Conservation (phyloP, 2,329 filamentous ascomycete species). For the Alternaria sp. region DNA sequence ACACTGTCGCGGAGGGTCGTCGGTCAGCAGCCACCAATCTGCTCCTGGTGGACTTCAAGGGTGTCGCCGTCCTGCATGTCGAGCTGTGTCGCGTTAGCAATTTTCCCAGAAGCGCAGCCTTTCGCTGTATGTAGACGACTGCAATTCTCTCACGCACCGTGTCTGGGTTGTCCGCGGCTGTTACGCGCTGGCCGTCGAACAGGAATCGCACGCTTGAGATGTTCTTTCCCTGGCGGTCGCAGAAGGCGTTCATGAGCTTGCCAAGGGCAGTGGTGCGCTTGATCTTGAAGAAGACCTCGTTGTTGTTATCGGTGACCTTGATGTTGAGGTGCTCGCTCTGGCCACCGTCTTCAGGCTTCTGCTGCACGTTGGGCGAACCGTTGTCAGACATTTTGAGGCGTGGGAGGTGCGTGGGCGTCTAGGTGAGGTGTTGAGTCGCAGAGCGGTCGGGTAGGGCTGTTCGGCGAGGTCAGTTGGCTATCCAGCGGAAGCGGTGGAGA, state of each 20-base stretch:
- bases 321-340: conserved; percentile 91
- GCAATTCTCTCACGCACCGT: conserved; percentile 67
- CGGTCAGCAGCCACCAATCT: conserved; percentile 75
- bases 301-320: conserved; percentile 99
- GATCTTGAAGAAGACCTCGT: conserved; percentile 99
- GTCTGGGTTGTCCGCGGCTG: conserved; percentile 87
- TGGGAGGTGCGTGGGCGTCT: conserved; percentile 2
- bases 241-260: conserved; percentile 98
- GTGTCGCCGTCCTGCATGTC: conserved; percentile 97
- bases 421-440: not conserved
- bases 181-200: conserved; percentile 93
- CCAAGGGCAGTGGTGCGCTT: conserved; percentile 95
- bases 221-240: conserved; percentile 92
- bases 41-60: conserved; percentile 96
- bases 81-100: conserved; percentile 62
- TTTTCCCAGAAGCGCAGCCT: not conserved
- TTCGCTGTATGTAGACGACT: not conserved
- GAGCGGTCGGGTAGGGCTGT: conserved; percentile 1
- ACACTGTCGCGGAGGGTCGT: conserved; percentile 2
- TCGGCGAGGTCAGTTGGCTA: conserved; percentile 23
- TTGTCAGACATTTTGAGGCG: conserved; percentile 51
- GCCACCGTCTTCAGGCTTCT: conserved; percentile 54
- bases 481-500: conserved; percentile 23
- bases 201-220: conserved; percentile 86
- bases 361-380: conserved; percentile 49